phyloP scores from a whole-genome alignment of 345 rosid species.

The Crucihimalaya himalaica region DNA sequence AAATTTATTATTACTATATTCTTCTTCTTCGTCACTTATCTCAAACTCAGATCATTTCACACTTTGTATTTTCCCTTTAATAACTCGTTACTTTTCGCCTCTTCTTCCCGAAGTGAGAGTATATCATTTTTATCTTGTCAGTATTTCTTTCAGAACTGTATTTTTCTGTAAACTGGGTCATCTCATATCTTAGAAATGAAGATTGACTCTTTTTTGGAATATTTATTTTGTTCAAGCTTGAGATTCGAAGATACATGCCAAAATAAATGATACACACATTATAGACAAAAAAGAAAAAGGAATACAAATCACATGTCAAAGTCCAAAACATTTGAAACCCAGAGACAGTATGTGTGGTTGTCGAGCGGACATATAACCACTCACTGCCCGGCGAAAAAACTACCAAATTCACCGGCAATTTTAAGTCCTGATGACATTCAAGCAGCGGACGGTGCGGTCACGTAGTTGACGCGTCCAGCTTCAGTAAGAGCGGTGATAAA shows the following conservation, averaged over 20 bases:
- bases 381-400: neutral
- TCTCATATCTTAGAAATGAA: no score
- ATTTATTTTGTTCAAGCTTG: neutral
- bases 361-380: neutral
- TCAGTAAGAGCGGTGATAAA: slow-evolving; percentile 62
- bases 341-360: neutral
- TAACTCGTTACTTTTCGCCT: neutral
- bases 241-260: neutral
- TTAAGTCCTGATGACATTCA: slow-evolving; percentile 9
- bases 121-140: neutral
- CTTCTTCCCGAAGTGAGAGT: neutral
- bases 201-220: neutral
- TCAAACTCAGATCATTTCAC: slow-evolving; percentile 12
- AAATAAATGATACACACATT: neutral
- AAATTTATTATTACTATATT: slow-evolving; percentile 24
- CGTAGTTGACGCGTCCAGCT: slow-evolving; percentile 50
- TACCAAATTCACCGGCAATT: neutral
- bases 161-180: neutral
- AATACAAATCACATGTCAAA: neutral
- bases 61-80: slow-evolving; percentile 16
- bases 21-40: slow-evolving; percentile 18
- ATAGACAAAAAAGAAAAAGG: neutral
- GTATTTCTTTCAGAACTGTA: neutral
- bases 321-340: neutral
- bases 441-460: slow-evolving; percentile 86